These are phyloP conservation scores for Blumeriella jaapii DNA, from an alignment of 2,329 filamentous ascomycete species.

Conservation along the genomic window DNA sequence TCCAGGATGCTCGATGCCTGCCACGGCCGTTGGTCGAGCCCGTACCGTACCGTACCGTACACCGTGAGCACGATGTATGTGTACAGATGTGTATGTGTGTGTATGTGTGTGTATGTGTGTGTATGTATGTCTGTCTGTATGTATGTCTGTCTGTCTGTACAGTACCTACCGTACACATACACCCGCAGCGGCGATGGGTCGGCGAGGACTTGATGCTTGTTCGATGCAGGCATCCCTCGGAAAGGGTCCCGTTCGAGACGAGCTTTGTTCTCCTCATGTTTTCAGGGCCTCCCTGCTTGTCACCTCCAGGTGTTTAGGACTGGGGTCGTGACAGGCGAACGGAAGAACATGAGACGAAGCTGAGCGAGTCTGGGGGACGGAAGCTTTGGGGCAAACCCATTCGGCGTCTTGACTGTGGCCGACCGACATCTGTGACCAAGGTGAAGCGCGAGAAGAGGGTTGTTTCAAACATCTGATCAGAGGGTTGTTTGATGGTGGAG, in stretches of 20 bases:
- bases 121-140: too few relatives aligned
- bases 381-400: constrained; percentile 19
- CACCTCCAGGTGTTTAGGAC: constrained; percentile 23
- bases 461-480: too few relatives aligned
- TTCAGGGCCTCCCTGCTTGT: constrained; percentile 23
- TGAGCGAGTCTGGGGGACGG: too few relatives aligned
- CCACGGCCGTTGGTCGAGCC: constrained; percentile 14
- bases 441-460: too few relatives aligned
- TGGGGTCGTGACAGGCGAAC: constrained; percentile 23
- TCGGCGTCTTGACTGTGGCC: constrained; percentile 16
- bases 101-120: too few relatives aligned
- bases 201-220: constrained; percentile 23
- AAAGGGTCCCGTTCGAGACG: constrained; percentile 24
- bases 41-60: not conserved
- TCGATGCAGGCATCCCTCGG: constrained; percentile 24
- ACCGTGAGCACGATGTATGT: too few relatives aligned
- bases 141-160: too few relatives aligned
- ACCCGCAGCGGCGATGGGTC: constrained; percentile 20
- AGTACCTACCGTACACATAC: too few relatives aligned
- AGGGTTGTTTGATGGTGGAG: too few relatives aligned
- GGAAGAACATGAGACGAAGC: constrained; percentile 24
- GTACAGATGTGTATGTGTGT: too few relatives aligned
- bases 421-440: too few relatives aligned
- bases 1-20: constrained; percentile 20
- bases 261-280: constrained; percentile 17